Conservation (phyloP, 306 rosid species). For the Trifolium pratense region DNA sequence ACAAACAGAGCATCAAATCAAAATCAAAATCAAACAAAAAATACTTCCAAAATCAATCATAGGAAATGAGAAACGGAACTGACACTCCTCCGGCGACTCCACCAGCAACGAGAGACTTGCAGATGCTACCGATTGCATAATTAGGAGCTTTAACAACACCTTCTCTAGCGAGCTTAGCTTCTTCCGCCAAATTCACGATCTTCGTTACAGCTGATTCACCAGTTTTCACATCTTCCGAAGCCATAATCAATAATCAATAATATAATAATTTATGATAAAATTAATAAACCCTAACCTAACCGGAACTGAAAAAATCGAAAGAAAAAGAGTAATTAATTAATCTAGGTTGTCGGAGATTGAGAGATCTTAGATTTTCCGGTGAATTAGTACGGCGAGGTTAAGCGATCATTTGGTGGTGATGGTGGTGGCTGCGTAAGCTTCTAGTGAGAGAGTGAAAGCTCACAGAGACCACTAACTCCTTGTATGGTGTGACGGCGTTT, state of each 20-base stretch:
- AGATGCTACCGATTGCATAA: conserved; percentile 66
- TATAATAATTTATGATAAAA: neutral
- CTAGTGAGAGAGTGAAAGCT: conserved; percentile 4
- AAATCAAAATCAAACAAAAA: conserved; percentile 29
- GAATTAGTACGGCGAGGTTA: conserved; percentile 1
- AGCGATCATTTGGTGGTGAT: neutral
- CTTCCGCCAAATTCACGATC: conserved; percentile 88
- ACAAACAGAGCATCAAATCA: neutral
- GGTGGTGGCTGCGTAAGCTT: conserved; percentile 41
- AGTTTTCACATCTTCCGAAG: conserved; percentile 90
- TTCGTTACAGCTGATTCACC: conserved; percentile 82
- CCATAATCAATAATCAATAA: conserved; percentile 49
- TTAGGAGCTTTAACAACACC: conserved; percentile 84
- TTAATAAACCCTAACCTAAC: conserved; percentile 21
- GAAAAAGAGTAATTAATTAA: neutral
- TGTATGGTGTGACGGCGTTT: conserved; percentile 30
- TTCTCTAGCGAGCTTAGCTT: conserved; percentile 90
- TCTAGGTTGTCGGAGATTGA: conserved; percentile 31
- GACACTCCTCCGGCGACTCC: conserved; percentile 99
- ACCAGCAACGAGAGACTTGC: conserved; percentile 94
- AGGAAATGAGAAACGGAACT: conserved; percentile 55
- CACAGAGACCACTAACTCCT: conserved; percentile 13
- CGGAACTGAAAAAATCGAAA: neutral
- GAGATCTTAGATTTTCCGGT: conserved; percentile 31
- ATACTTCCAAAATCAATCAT: neutral